These are phyloP conservation scores for Thalassiosira hispida DNA, from an alignment of 352 stramenopile genomes.

Conservation along the genomic window DNA sequence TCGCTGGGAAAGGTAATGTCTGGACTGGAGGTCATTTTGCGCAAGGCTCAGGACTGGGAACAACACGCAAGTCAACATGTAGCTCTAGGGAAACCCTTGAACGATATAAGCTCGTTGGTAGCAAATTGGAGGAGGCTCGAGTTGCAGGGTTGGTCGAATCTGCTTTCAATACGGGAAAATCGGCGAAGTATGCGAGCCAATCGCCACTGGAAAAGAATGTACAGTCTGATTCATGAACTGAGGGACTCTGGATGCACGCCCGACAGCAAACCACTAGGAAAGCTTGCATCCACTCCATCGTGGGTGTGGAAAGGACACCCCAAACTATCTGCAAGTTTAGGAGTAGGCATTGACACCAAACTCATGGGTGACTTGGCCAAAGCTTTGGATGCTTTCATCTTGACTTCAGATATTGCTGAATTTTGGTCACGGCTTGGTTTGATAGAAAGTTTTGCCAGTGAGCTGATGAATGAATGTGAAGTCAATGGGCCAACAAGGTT, in stretches of 20 bases:
- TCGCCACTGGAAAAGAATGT: constrained; percentile 72
- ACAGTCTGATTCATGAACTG: constrained; percentile 60
- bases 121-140: constrained; percentile 98
- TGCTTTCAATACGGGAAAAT: constrained; percentile 90
- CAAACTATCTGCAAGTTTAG: constrained; percentile 35
- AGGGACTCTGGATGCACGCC: neutral
- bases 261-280: neutral
- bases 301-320: constrained; percentile 80
- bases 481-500: constrained; percentile 39
- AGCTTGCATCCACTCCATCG: constrained; percentile 28
- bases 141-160: constrained; percentile 94
- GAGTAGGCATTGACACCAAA: constrained; percentile 37
- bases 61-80: constrained; percentile 92
- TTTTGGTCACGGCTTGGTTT: constrained; percentile 74
- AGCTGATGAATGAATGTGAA: constrained; percentile 59
- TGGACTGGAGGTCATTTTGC: constrained; percentile 94
- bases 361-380: constrained; percentile 72
- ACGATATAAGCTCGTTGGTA: constrained; percentile 92
- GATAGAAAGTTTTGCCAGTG: constrained; percentile 68
- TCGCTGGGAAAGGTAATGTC: constrained; percentile 90
- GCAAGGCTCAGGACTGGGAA: constrained; percentile 99
- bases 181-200: constrained; percentile 57
- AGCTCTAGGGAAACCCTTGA: constrained; percentile 90
- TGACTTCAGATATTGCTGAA: constrained; percentile 82
- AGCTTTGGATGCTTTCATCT: constrained; percentile 82